Base-by-base conservation (phyloP, 169 alveolate species). In the Plasmodium falciparum region DNA sequence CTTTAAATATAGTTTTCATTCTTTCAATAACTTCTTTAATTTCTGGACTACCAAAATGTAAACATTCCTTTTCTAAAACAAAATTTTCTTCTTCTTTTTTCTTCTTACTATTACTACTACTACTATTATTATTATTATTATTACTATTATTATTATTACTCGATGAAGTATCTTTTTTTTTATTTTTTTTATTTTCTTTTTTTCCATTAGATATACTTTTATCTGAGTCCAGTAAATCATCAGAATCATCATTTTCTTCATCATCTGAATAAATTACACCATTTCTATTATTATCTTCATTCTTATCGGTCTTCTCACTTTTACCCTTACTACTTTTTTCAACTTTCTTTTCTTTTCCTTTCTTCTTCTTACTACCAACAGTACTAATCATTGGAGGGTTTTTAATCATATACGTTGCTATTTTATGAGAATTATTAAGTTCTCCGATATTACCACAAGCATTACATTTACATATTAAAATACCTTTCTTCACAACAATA, bases 391-490 rank as follows among this genome's bases (percentile, higher is more conserved):
- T 95, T 3, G 99, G 99, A 12, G 99, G 99, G 75, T 98, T 96
- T 92, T 97, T 98, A 47, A 97, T 91, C 88, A 99, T 98, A 96
- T 96, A 98, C 22, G 97, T 93, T 13, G 99, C 99, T 20, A 98
- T 97, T 92, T 98, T 98, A 94, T 99, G 99, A 8, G 97, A 90
- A 91, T 94, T 97, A 88, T 99, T 99, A 71, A 98, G 94, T 17
- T 95, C 95, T 20, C 98, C 98, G 24, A 94, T 93, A 90, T 96
- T 93, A 43, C 99, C 99, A 91, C 99, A 99, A 43, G 99, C 99
- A 89, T 98, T 98, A 95, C 99, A 99, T 54, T 96, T 89, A 17
- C 98, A 95, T 13, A 94, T 95, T 73, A 95, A 92, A 74, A 93
- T 89, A 11, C 97, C 98, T 91, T 97, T 97, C 74, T 95, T 97